Base-by-base conservation (phyloP, 768 basidiomycete genomes). In the Pulveroboletus frians region DNA sequence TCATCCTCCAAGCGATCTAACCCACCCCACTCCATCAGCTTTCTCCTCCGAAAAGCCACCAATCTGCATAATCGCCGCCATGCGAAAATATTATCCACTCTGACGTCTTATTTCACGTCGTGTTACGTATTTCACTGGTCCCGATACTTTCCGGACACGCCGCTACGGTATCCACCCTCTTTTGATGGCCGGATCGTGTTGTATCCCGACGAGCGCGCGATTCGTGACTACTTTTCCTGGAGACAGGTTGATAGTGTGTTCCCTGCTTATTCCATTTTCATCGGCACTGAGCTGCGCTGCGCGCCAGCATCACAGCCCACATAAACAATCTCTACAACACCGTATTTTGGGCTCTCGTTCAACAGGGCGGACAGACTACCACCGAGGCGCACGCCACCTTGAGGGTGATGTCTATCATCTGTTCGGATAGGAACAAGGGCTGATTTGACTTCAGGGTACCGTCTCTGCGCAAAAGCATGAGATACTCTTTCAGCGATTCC, bases 271-370 rank as follows among this genome's bases (percentile, higher is more conserved):
- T 8, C 15, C 21, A n/a, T 21, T n/a, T 40, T 35, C 20, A 31
- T 43, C 50, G 43, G 26, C 13, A 41, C 29, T 58, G 21, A 51
- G 52, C 57, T 34, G 29, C 44, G 58, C 57, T 57, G 56, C 46
- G 46, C 46, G 55, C 43, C 43, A 54, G 49, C 49, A 43, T 52
- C 54, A 20, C 64, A 97, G 94, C 96, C 0, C 96, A 99, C 64
- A 87, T 98, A 64, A 99, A 99, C 64, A 99, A 99, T 64, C 71
- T 99, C 20, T 94, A 98, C 71, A 99, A 99, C 62, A 97, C 96
- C 0, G 74, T 73, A 0, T 99, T 98, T 62, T 98, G 95, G 96
- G 88, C 92, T 0, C 78, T 99, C 30, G 82, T 98, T 0, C 84
- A 85, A 38, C 77, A 88, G 58, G 88, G 84, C n/a, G 86, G 84